Evolutionary conservation across 2,329 filamentous ascomycete genomes (phyloP), one percentile per base, ranked within the genome.

Genomic region (Fusarium nygamai): DNA sequence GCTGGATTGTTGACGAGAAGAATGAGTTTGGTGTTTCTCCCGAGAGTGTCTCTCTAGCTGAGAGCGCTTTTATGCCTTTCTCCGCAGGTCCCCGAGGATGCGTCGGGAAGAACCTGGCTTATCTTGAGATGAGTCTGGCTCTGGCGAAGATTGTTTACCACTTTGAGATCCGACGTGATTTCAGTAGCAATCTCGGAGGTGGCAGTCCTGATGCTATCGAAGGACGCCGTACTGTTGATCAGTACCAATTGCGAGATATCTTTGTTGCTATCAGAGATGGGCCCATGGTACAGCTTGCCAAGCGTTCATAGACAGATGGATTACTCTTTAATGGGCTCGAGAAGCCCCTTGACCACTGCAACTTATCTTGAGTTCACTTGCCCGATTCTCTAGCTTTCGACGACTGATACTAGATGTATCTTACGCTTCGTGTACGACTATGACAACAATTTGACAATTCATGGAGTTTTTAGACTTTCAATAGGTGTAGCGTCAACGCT

Each of bases 61-160:
- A 66, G 14, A 69, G 58, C 9, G 72, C 57, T 5, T 75, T 59
- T 53, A 59, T 56, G 36, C 53, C 72, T 13, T 75, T 75, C 27
- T 75, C 72, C 9, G 22, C 36, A 44, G 72, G 72, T 3, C 68
- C 72, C 14, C 68, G 69, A 24, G 64, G 64, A 12, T 75, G 72
- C 33, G 39, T 72, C 20, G 72, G 71, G 5, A 74, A 75, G 51
- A 74, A 74, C 24, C 27, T 75, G 33, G 72, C 72, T n/a, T 75
- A 75, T 38, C 47, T 74, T 11, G 71, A 75, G 50, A 74, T 74
- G 58, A 74, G 56, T 20, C 31, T 75, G 22, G 53, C 69, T 8
- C n/a, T 75, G 33, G 71, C 71, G 14, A 75, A 67, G 41, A 22
- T 58, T 16, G 29, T 75, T 19, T 62, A 64, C 39, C 53, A 64